Conservation (phyloP, 2,329 filamentous ascomycete species). For the Pseudogymnoascus sp. region DNA sequence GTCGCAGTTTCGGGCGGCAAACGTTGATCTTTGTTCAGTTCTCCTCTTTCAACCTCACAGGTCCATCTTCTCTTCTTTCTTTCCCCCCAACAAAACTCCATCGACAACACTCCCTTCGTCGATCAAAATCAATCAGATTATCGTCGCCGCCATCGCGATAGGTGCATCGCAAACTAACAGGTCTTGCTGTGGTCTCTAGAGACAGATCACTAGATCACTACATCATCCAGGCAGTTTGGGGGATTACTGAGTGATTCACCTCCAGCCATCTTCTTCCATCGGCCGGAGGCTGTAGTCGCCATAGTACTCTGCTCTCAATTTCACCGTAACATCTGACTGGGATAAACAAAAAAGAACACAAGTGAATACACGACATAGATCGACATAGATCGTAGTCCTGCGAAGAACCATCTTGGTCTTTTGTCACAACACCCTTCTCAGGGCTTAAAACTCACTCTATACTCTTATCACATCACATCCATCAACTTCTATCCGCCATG, state of each 20-base stretch:
- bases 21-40: neutral
- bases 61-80: neutral
- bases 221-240: neutral
- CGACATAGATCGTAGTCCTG: conserved; percentile 11
- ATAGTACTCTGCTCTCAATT: neutral
- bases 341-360: neutral
- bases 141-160: neutral
- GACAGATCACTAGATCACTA: neutral
- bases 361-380: conserved; percentile 7
- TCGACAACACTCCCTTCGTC: neutral
- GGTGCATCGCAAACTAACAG: neutral
- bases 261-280: conserved; percentile 1
- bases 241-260: conserved; percentile 4
- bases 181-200: neutral
- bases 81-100: neutral
- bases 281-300: conserved; percentile 4
- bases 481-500: conserved; percentile 38
- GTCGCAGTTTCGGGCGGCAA: neutral
- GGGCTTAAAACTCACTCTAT: neutral
- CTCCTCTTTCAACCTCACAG: neutral
- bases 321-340: conserved; percentile 6
- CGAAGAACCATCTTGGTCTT: conserved; percentile 9
- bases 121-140: neutral
- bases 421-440: neutral
- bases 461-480: conserved; percentile 9